Evolutionary conservation across 257 asterid genomes (phyloP).

Genomic region (Capsicum chinense): DNA sequence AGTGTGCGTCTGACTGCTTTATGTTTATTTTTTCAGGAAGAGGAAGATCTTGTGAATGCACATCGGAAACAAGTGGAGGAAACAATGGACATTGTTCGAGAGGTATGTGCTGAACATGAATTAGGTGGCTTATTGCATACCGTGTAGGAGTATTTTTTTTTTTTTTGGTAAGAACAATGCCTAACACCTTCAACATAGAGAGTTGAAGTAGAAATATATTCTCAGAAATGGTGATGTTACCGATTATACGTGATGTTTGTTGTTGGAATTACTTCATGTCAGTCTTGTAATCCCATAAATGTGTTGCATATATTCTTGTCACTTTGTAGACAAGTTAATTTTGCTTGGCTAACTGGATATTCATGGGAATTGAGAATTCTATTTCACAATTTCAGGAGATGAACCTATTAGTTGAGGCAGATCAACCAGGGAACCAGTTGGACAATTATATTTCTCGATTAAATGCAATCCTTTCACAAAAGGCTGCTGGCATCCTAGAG

Average conservation of each 20-base stretch:
- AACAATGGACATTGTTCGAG: constrained; percentile 68
- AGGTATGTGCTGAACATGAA: constrained; percentile 54
- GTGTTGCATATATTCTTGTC: not conserved
- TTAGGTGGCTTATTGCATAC: not conserved
- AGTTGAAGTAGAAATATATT: not conserved
- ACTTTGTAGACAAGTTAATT: constrained; percentile 7
- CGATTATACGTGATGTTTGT: not conserved
- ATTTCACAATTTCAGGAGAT: constrained; percentile 64
- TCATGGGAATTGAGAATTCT: constrained; percentile 7
- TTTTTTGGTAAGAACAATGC: not conserved
- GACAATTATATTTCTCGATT: constrained; percentile 75
- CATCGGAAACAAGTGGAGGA: constrained; percentile 61
- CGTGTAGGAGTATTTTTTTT: not conserved
- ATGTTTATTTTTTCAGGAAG: constrained; percentile 62
- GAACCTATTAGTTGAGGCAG: constrained; percentile 93
- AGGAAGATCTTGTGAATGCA: constrained; percentile 61
- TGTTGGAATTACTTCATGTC: constrained; percentile 1
- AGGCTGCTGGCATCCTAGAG: constrained; percentile 83
- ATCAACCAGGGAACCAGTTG: constrained; percentile 91
- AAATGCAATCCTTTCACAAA: constrained; percentile 87
- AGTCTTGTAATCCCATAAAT: not conserved
- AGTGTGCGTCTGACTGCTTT: not conserved
- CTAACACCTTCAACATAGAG: not conserved
- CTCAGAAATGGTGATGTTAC: not conserved
- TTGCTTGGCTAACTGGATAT: not conserved